These are phyloP conservation scores for Colletotrichum lentis DNA, from an alignment of 2,329 filamentous ascomycete species.

Conservation along the genomic window DNA sequence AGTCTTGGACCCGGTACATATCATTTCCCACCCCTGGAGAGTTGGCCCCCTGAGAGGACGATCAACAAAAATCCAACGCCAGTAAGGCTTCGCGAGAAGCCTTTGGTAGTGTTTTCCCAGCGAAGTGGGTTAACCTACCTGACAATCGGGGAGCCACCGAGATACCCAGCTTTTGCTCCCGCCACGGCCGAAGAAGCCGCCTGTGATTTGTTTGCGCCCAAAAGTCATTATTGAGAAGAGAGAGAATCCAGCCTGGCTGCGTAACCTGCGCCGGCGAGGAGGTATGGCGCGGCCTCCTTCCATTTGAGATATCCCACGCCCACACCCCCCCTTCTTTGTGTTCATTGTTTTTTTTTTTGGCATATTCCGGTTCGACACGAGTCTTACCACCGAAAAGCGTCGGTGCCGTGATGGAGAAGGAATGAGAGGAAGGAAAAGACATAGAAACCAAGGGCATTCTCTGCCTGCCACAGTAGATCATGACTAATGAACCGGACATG, in stretches of 20 bases:
- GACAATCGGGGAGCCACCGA: background rate
- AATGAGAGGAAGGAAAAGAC: constrained; percentile 5
- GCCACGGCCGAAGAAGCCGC: background rate
- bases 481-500: constrained; percentile 33
- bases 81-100: constrained; percentile 14
- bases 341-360: constrained; percentile 1
- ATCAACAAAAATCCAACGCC: background rate
- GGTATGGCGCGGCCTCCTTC: constrained; percentile 36
- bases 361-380: constrained; percentile 23
- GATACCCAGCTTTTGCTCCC: constrained; percentile 8
- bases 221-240: background rate
- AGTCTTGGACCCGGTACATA: background rate
- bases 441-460: constrained; percentile 23
- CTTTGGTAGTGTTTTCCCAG: background rate
- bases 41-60: background rate
- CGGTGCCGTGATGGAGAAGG: background rate
- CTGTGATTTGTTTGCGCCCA: constrained; percentile 25
- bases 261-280: constrained; percentile 40
- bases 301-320: constrained; percentile 16
- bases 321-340: too few relatives aligned
- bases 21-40: background rate
- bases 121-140: background rate
- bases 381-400: constrained; percentile 15
- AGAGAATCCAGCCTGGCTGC: constrained; percentile 37
- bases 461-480: constrained; percentile 31